Base-by-base conservation (phyloP, 768 basidiomycete genomes). In the Ramaria rubella region DNA sequence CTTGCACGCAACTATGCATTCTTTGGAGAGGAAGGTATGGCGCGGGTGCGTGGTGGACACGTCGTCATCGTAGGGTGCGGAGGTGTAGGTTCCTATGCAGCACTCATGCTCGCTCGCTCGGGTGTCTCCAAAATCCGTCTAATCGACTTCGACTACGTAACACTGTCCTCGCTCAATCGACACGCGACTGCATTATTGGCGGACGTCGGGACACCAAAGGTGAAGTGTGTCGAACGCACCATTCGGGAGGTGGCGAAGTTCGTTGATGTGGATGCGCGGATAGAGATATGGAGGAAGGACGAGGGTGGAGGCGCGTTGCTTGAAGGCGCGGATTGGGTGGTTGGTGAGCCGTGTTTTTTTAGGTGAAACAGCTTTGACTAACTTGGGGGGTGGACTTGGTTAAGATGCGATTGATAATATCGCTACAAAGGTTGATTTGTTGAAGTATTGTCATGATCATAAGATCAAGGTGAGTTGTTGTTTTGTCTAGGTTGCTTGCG, bases 401-500 rank as follows among this genome's bases (percentile, higher is more conserved):
- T 8, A 63, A 83, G 95, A 99, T 69, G 94, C 94, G 5, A 99
- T 98, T 58, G 95, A 98, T 71, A 98, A 99, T 66, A 95, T 98
- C 60, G 81, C 88, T 46, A 95, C 95, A 0, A 98, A 99, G 68
- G 92, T 96, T 11, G 94, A 98, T 64, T 75, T 98, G 43, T 78
- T 99, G 7, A 83, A 88, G 57, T 87, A 94, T 69, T 99, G 95
- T 64, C 81, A 88, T 63, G 81, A 85, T 55, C 75, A 86, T 60
- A 67, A 76, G 17, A 83, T 98, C 69, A 93, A 90, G 75, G 91
- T 88, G 46, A 2, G 69, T 55, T 21, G n/a, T 5, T 43, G 12
- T 21, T 11, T 59, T 24, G 12, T 19, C 29, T n/a, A 40, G 14
- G 49, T 61, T n/a, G 49, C 11, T 45, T 38, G 19, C 29, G 14